Evolutionary conservation across 2,329 filamentous ascomycete species (phyloP).

Genomic region (Plenodomus tracheiphilus): DNA sequence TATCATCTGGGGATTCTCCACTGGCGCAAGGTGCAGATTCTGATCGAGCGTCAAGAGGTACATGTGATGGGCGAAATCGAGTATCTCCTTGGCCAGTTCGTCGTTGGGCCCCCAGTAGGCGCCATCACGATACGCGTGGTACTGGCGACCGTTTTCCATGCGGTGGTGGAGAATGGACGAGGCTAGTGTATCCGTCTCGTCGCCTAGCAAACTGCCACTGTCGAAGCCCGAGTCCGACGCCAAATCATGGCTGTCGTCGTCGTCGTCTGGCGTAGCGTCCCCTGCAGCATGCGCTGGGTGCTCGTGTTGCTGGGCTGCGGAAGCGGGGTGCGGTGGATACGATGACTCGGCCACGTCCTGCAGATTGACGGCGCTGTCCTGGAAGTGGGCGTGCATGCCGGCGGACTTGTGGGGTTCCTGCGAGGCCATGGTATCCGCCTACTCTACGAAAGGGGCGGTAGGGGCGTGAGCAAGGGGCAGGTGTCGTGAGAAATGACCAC

Average conservation of each 20-base stretch:
- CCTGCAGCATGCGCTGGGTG: neutral
- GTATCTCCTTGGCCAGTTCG: slow-evolving; percentile 47
- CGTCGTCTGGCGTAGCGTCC: neutral
- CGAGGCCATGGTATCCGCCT: slow-evolving; percentile 7
- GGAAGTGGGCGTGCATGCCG: slow-evolving; percentile 17
- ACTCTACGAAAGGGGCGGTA: too few relatives aligned
- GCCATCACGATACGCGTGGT: slow-evolving; percentile 44
- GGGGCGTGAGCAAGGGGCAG: neutral
- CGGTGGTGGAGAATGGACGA: slow-evolving; percentile 41
- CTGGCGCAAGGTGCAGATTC: slow-evolving; percentile 39
- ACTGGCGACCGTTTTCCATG: slow-evolving; percentile 44
- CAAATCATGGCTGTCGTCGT: slow-evolving; percentile 14
- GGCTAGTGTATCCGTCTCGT: slow-evolving; percentile 42
- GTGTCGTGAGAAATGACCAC: neutral
- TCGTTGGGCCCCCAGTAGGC: slow-evolving; percentile 50
- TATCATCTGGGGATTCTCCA: slow-evolving; percentile 33
- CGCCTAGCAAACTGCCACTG: slow-evolving; percentile 39
- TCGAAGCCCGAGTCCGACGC: slow-evolving; percentile 43
- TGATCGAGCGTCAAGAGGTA: slow-evolving; percentile 41
- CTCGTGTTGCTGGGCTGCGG: neutral
- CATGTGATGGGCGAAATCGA: slow-evolving; percentile 50
- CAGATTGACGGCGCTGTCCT: slow-evolving; percentile 29
- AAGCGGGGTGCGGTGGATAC: slow-evolving; percentile 1
- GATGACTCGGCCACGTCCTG: slow-evolving; percentile 12
- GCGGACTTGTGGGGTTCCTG: slow-evolving; percentile 16